Evolutionary conservation across 2,329 filamentous ascomycete genomes (phyloP), one percentile per base, ranked within the genome.

Genomic region (Botrytis hyacinthi): DNA sequence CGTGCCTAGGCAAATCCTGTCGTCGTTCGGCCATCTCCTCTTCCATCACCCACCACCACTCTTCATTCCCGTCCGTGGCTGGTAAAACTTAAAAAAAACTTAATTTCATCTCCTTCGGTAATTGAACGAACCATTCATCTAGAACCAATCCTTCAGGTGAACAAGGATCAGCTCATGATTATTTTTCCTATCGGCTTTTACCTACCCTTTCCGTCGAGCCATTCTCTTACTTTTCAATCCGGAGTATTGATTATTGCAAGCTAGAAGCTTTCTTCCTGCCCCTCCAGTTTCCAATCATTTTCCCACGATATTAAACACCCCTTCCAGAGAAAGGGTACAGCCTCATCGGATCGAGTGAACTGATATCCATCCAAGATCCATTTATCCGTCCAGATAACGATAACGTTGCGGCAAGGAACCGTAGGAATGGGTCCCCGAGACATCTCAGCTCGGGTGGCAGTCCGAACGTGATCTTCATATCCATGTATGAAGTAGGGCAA

Each of bases 401-500:
- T 63, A 42, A 63, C 37, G n/a, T 35, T 40, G 35, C 60, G 60
- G 35, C 22, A 62, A 62, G 60, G 37, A 62, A 62, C 60, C 60
- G 35, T 18, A 42, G 8, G 60, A 1, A n/a, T n/a, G 61, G 26
- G 20, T 29, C 40, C 61, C 61, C 61, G 61, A 63, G 40, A 65
- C 61, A 46, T 65, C 9, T 46, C 40, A 65, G 40, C 61, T 65
- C 40, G 61, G 40, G 61, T 65, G 61, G 18, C 42, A 44, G 40
- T n/a, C 40, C 40, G 40, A 46, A 65, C 61, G 61, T 46, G 61
- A 65, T 44, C 40, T 32, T 46, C 26, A 63, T 20, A 44, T 32
- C 32, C 59, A 61, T 57, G n/a, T 57, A 54, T n/a, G 48, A 5
- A 54, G 48, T 16, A 29, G n/a, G 51, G 51, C 51, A n/a, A 57